phyloP scores from a whole-genome alignment of 495 filamentous ascomycete species.

The Penicillium dipodomyicola region DNA sequence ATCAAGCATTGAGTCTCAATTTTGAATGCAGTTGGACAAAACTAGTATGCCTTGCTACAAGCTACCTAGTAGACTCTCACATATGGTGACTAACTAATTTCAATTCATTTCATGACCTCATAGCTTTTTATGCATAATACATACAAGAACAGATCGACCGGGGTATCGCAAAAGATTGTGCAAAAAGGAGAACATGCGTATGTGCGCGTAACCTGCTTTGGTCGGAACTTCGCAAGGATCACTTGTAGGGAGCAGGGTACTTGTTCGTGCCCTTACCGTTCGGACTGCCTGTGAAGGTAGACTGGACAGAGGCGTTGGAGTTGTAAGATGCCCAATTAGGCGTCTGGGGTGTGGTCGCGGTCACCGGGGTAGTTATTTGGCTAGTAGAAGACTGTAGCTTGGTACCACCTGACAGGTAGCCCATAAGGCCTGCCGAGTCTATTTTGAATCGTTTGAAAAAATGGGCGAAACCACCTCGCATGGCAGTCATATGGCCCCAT shows the following conservation, averaged over 20 bases:
- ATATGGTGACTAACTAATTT: no score
- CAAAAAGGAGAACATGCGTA: not conserved
- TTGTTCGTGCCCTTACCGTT: not conserved
- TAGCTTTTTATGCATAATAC: not conserved
- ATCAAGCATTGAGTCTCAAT: no score
- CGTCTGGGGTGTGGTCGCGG: not conserved
- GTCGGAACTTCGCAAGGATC: not conserved
- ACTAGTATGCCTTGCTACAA: not conserved
- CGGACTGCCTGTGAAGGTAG: not conserved
- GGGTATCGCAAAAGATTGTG: not conserved
- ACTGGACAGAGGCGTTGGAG: not conserved
- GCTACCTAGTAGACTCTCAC: not conserved
- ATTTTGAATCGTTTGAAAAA: slow-evolving; percentile 9
- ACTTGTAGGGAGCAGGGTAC: slow-evolving; percentile 2
- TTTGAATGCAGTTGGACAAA: not conserved
- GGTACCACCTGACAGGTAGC: not conserved
- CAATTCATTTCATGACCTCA: not conserved
- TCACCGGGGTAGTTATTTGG: not conserved
- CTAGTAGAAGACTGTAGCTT: not conserved
- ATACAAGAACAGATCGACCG: not conserved
- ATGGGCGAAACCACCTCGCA: not conserved
- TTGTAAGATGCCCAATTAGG: not conserved
- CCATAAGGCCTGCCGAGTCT: not conserved
- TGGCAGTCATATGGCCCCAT: slow-evolving; percentile 35
- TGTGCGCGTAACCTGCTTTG: not conserved